Evolutionary conservation across 805 yeast genomes (phyloP).

Genomic region (Saturnispora silvae): DNA sequence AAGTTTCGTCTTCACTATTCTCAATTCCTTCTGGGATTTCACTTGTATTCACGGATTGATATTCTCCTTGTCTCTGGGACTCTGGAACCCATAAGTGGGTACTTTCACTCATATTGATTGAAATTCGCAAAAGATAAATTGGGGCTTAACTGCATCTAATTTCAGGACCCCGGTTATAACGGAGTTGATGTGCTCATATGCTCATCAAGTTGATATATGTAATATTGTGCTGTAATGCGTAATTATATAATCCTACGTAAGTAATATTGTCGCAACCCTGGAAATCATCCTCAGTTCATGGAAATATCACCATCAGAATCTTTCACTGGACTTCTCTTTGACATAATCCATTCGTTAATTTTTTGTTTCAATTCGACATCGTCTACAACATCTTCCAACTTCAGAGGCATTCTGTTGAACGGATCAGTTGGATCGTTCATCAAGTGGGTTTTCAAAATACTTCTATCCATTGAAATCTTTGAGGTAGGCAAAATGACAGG

Average conservation of each 20-base stretch:
- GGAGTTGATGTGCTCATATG: too few relatives aligned
- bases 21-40: too few relatives aligned
- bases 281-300: constrained; percentile 16
- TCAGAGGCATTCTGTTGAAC: constrained; percentile 86
- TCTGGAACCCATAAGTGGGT: neutral
- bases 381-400: constrained; percentile 77
- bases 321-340: too few relatives aligned
- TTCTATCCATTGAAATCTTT: constrained; percentile 72
- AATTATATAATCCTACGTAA: too few relatives aligned
- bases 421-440: constrained; percentile 96
- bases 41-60: too few relatives aligned
- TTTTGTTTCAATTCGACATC: constrained; percentile 55
- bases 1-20: neutral
- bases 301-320: constrained; percentile 20
- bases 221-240: too few relatives aligned
- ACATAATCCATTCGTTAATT: constrained; percentile 47
- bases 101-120: neutral
- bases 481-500: constrained; percentile 93
- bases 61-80: too few relatives aligned
- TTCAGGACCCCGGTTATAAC: too few relatives aligned
- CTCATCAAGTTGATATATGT: too few relatives aligned
- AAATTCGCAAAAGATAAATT: neutral
- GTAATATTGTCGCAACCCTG: too few relatives aligned
- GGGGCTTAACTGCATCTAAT: too few relatives aligned
- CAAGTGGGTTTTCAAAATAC: constrained; percentile 87